Base-by-base conservation (phyloP, 2,329 filamentous ascomycete genomes). In the Ilyonectria destructans region DNA sequence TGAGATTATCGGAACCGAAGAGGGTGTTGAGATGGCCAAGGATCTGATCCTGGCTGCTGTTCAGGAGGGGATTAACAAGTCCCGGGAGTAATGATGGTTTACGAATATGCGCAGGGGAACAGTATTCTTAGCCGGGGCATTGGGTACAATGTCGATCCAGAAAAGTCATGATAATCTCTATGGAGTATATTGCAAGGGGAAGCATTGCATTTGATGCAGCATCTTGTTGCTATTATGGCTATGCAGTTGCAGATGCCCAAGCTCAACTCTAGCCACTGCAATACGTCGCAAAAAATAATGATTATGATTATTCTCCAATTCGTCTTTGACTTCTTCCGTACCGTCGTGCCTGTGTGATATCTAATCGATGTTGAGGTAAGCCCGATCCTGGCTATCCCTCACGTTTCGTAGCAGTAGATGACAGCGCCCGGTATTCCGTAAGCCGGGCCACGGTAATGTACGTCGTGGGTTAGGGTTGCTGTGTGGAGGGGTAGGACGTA, bases 11-110 rank as follows among this genome's bases (percentile, higher is more conserved):
- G 96, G 96, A 45, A 89, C 87, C 62, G 89, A 89, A 77, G 92
- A 94, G 17, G 94, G 93, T 13, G 90, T 97, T 43, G 94, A 98
- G 82, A 88, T 93, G 80, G 96, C 96, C 57, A 95, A 92, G 84
- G 91, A 97, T 67, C 86, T 97, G 79, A 98, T 99, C 69, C 84
- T 99, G 69, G 91, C 94, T 68, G 93, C 95, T 71, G 93, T 98
- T 12, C 87, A 88, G 61, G 90, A 91, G 64, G 91, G 90, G 29
- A 71, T 80, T 48, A 80, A 74, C 74, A 81, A 79, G 74, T 52
- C 75, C n/a, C 75, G 74, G 56, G 79, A 82, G 64, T 77, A 76
- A 72, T 56, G 31, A 15, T 40, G 26, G 56, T 15, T 37, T 7
- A 45, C n/a, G 40, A 54, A 29, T 13, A 40, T 61, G n/a, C 40